phyloP scores from a whole-genome alignment of 2,329 filamentous ascomycete genomes.

The Chrysoporthe puriensis region DNA sequence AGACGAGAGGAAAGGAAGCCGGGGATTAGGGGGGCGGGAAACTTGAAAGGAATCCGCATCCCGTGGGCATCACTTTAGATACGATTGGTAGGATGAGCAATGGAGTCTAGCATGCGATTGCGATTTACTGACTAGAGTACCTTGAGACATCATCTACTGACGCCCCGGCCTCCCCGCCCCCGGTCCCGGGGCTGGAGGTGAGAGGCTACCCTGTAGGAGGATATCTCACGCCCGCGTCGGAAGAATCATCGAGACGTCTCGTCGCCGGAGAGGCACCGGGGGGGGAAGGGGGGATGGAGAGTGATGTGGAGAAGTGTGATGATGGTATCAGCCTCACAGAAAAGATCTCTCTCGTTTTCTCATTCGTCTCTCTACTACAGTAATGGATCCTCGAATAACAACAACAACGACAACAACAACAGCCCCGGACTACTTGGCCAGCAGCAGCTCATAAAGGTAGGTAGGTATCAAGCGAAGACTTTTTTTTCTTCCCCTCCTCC shows the following conservation, averaged over 20 bases:
- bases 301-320: too few species aligned
- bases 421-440: conserved; percentile 19
- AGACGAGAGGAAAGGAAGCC: neutral
- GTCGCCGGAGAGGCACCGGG: neutral
- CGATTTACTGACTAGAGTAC: conserved; percentile 13
- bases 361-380: neutral
- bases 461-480: conserved; percentile 21
- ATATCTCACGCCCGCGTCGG: neutral
- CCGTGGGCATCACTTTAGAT: neutral
- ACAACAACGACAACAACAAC: conserved; percentile 7
- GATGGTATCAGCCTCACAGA: conserved; percentile 3
- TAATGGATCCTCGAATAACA: conserved; percentile 13
- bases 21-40: neutral
- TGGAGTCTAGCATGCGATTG: conserved; percentile 21
- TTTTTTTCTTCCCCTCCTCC: neutral
- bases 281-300: neutral
- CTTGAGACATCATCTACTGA: neutral
- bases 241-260: too few species aligned
- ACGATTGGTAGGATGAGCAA: conserved; percentile 12
- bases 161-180: too few species aligned
- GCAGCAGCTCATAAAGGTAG: conserved; percentile 24
- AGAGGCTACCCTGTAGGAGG: too few species aligned
- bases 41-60: neutral
- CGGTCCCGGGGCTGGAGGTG: too few species aligned
- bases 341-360: conserved; percentile 8